phyloP scores from a whole-genome alignment of 2,329 filamentous ascomycete species.

The Alternaria gansuensis region DNA sequence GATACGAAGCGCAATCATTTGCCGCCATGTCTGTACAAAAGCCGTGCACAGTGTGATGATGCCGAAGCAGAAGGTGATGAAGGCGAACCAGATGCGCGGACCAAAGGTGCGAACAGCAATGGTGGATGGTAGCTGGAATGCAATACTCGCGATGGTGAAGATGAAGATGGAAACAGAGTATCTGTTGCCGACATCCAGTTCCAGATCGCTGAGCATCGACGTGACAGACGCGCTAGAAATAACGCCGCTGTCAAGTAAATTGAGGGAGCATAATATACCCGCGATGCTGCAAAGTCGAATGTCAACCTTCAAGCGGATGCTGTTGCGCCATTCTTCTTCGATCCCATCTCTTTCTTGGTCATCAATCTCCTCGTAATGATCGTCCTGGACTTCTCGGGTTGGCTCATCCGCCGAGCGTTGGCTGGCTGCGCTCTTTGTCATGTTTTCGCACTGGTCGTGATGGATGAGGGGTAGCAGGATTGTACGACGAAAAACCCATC shows the following conservation, averaged over 20 bases:
- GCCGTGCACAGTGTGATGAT: slow-evolving; percentile 73
- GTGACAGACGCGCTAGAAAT: slow-evolving; percentile 75
- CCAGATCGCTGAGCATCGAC: slow-evolving; percentile 70
- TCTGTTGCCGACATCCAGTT: slow-evolving; percentile 67
- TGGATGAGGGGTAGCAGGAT: slow-evolving; percentile 4
- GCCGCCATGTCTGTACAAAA: slow-evolving; percentile 71
- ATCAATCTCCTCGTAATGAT: slow-evolving; percentile 18
- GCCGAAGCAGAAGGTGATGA: slow-evolving; percentile 69
- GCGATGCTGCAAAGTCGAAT: slow-evolving; percentile 74
- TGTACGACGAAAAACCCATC: slow-evolving; percentile 12
- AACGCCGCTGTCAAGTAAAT: slow-evolving; percentile 74
- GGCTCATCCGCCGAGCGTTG: slow-evolving; percentile 26
- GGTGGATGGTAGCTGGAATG: slow-evolving; percentile 74
- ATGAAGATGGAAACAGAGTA: slow-evolving; percentile 77
- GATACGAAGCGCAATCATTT: slow-evolving; percentile 74
- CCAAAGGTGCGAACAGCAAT: slow-evolving; percentile 71
- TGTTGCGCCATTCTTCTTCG: slow-evolving; percentile 53
- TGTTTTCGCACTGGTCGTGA: slow-evolving; percentile 9
- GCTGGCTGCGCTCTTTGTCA: slow-evolving; percentile 29
- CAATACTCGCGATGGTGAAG: slow-evolving; percentile 73
- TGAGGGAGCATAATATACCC: slow-evolving; percentile 73
- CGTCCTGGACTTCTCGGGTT: slow-evolving; percentile 28
- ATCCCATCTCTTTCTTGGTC: slow-evolving; percentile 18
- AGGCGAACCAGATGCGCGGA: slow-evolving; percentile 69
- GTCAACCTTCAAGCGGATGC: slow-evolving; percentile 70